These are phyloP conservation scores for Leucosporidium yakuticum DNA, from an alignment of 768 basidiomycete genomes.

Conservation along the genomic window DNA sequence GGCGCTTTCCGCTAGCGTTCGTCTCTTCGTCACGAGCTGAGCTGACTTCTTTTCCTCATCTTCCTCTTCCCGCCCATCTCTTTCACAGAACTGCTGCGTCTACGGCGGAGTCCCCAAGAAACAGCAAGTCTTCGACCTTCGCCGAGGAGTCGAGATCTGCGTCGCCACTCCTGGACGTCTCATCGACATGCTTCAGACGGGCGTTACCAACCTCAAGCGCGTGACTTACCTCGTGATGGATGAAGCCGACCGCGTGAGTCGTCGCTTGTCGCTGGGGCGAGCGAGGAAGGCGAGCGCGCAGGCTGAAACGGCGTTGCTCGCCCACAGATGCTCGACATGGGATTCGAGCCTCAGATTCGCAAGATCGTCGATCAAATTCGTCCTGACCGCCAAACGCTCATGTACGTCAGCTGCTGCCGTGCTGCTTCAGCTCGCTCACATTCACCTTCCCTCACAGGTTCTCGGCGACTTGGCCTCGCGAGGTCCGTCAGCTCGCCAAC, in stretches of 20 bases:
- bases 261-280: too few species aligned
- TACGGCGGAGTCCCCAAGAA: slow-evolving; percentile 99
- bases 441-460: slow-evolving; percentile 98
- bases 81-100: slow-evolving; percentile 82
- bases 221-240: slow-evolving; percentile 98
- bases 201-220: slow-evolving; percentile 91
- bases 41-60: too few species aligned
- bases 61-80: too few species aligned
- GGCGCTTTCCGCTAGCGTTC: too few species aligned
- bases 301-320: too few species aligned
- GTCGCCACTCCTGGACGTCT: slow-evolving; percentile 99
- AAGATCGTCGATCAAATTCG: slow-evolving; percentile 94
- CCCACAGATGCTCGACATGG: slow-evolving; percentile 89
- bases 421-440: slow-evolving; percentile 42
- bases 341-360: slow-evolving; percentile 98
- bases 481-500: slow-evolving; percentile 95
- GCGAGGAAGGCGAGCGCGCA: too few species aligned
- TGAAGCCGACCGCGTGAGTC: slow-evolving; percentile 74
- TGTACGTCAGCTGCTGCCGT: slow-evolving; percentile 53
- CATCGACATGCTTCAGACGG: slow-evolving; percentile 96
- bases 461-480: slow-evolving; percentile 99
- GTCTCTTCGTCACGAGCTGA: too few species aligned
- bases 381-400: slow-evolving; percentile 97
- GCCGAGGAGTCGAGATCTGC: slow-evolving; percentile 93
- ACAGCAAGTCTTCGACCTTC: slow-evolving; percentile 93